Evolutionary conservation across 331 rosid genomes (phyloP).

Genomic region (Pyrus hybrid): DNA sequence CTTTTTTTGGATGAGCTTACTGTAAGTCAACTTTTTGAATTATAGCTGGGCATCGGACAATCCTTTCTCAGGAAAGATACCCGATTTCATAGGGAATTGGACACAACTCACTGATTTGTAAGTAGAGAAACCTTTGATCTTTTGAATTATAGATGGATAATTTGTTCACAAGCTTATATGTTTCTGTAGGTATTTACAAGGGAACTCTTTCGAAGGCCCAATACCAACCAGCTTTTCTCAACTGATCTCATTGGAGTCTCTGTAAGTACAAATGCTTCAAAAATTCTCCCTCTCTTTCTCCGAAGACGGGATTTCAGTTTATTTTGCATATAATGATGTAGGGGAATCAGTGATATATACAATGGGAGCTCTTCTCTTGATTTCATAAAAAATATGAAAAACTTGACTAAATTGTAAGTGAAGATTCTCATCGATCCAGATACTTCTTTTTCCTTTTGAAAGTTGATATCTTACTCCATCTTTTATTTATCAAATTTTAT

Average conservation of each 20-base stretch:
- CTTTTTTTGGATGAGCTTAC: not conserved
- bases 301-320: not conserved
- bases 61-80: conserved; percentile 52
- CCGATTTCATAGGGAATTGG: too few species aligned
- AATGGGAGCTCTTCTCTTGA: conserved; percentile 61
- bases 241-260: too few species aligned
- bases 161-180: too few species aligned
- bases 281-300: not conserved
- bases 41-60: conserved; percentile 52
- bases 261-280: conserved; percentile 35
- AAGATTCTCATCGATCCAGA: not conserved
- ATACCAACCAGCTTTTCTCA: too few species aligned
- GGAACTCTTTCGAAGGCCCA: too few species aligned
- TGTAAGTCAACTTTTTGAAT: not conserved
- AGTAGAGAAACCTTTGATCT: too few species aligned
- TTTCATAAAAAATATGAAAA: conserved; percentile 44
- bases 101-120: too few species aligned
- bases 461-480: not conserved
- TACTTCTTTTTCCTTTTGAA: not conserved
- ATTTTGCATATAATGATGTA: conserved; percentile 19
- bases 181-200: too few species aligned
- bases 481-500: not conserved
- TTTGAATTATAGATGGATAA: too few species aligned
- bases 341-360: conserved; percentile 56
- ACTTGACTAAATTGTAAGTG: conserved; percentile 42